These are phyloP conservation scores for Tuber brumale DNA, from an alignment of 495 filamentous ascomycete species.

Conservation along the genomic window DNA sequence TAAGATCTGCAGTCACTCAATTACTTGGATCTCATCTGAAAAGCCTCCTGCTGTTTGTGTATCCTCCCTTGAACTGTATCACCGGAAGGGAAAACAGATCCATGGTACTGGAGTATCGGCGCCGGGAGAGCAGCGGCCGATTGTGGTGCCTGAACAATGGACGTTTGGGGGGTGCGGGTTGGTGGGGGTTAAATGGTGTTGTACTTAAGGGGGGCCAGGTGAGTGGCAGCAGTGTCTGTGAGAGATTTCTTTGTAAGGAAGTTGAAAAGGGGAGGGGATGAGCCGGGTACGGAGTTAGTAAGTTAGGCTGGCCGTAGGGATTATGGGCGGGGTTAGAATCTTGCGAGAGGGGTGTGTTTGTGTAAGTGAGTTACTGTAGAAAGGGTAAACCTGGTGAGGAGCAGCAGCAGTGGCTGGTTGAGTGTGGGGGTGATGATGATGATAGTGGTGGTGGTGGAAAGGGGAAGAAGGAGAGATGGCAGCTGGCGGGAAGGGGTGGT, in stretches of 20 bases:
- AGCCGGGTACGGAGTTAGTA: conserved; percentile 1
- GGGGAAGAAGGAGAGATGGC: not conserved
- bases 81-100: not conserved
- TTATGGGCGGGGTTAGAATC: not conserved
- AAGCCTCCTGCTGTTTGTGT: not conserved
- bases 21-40: conserved; percentile 4
- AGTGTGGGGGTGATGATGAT: not conserved
- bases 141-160: not conserved
- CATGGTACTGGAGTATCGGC: not conserved
- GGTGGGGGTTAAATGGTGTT: not conserved
- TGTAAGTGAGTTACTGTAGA: not conserved
- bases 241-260: not conserved
- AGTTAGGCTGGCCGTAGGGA: not conserved
- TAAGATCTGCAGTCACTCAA: conserved; percentile 3
- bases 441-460: not conserved
- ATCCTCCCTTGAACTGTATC: not conserved
- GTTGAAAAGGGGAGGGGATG: conserved; percentile 1
- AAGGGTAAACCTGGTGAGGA: not conserved
- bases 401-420: not conserved
- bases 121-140: not conserved
- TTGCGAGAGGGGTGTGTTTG: not conserved
- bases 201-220: not conserved
- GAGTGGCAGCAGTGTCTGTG: not conserved
- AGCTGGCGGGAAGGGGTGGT: not conserved
- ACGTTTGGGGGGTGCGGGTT: not conserved